phyloP scores from a whole-genome alignment of 75 land plant species.

The Ceratopteris richardii region DNA sequence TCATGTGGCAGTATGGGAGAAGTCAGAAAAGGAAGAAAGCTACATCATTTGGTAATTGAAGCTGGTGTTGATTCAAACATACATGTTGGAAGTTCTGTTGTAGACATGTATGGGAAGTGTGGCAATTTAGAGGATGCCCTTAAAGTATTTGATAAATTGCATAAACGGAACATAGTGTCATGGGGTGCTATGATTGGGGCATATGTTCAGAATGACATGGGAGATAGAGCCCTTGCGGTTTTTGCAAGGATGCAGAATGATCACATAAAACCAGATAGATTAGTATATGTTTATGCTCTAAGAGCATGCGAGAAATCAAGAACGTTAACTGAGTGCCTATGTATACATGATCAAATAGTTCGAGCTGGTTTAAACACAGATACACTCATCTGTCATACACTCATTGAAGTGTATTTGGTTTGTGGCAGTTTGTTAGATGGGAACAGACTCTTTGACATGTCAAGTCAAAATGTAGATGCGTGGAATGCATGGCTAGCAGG shows the following conservation, averaged over 20 bases:
- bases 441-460: neutral
- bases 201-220: slow-evolving; percentile 26
- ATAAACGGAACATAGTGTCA: slow-evolving; percentile 21
- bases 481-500: neutral
- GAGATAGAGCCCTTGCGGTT: slow-evolving; percentile 14
- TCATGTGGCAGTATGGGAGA: slow-evolving; percentile 5
- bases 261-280: slow-evolving; percentile 23
- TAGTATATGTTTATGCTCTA: neutral
- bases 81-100: neutral
- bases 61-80: neutral
- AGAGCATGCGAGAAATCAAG: neutral
- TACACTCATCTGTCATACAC: neutral
- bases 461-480: neutral
- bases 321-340: neutral
- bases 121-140: slow-evolving; percentile 27
- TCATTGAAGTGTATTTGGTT: neutral
- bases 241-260: slow-evolving; percentile 20
- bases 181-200: slow-evolving; percentile 45
- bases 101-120: neutral
- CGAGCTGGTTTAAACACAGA: neutral
- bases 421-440: neutral
- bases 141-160: slow-evolving; percentile 27
- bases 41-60: slow-evolving; percentile 4
- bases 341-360: neutral
- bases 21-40: neutral